These are phyloP conservation scores for Prunus dulcis DNA, from an alignment of 306 rosid species.

Conservation along the genomic window DNA sequence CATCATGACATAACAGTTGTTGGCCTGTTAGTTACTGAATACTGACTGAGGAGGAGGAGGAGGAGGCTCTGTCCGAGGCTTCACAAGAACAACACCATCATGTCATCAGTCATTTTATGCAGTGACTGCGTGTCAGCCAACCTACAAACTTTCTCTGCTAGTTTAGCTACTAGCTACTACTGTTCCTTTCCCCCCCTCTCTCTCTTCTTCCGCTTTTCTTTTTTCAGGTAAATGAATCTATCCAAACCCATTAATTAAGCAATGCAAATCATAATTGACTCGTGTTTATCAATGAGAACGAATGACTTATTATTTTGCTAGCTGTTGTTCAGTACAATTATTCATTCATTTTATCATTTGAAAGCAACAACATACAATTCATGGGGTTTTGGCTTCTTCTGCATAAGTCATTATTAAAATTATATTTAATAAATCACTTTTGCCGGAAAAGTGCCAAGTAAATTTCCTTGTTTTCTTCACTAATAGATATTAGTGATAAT, in stretches of 20 bases:
- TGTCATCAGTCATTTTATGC: no score
- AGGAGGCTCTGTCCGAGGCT: no score
- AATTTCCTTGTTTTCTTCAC: constrained; percentile 28
- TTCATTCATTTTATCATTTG: neutral
- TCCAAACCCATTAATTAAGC: neutral
- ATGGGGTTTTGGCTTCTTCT: neutral
- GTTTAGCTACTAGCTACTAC: no score
- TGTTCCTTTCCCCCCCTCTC: no score
- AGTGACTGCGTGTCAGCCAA: no score
- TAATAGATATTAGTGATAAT: constrained; percentile 30
- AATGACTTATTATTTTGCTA: neutral
- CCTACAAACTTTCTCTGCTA: no score
- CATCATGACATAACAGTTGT: no score
- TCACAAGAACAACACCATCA: no score
- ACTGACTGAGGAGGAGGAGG: no score
- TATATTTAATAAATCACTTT: neutral
- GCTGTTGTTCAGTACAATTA: neutral
- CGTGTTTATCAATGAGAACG: neutral
- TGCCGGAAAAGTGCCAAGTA: neutral
- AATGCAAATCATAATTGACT: neutral
- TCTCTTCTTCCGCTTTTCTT: no score
- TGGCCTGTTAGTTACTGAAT: no score
- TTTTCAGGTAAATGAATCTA: neutral
- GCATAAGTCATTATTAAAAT: neutral
- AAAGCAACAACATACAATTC: neutral